These are phyloP conservation scores for Mucor piriformis DNA, from an alignment of 371 early-diverging fungal genomes.

Conservation along the genomic window DNA sequence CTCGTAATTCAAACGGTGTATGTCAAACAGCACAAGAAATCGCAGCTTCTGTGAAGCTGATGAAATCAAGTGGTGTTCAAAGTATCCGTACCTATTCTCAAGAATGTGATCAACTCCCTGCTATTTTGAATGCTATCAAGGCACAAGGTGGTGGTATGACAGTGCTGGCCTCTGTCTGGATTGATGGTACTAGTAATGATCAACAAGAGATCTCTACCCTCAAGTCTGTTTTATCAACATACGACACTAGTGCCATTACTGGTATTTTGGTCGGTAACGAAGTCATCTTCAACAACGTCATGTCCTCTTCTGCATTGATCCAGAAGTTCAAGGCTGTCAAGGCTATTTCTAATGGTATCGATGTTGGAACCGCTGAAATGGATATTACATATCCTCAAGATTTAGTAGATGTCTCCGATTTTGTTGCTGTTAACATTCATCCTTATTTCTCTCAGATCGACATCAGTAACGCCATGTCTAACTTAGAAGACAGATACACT, in stretches of 20 bases:
- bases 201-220: constrained; percentile 34
- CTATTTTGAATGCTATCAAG: constrained; percentile 37
- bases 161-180: constrained; percentile 49
- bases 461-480: constrained; percentile 34
- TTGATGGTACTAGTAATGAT: constrained; percentile 37
- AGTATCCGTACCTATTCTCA: constrained; percentile 52
- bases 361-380: constrained; percentile 61
- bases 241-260: constrained; percentile 20
- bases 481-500: constrained; percentile 39
- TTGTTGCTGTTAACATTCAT: constrained; percentile 58
- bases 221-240: constrained; percentile 11
- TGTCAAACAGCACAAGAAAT: constrained; percentile 38
- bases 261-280: constrained; percentile 54
- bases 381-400: constrained; percentile 31
- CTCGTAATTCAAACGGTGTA: constrained; percentile 32
- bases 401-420: constrained; percentile 45
- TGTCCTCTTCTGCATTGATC: constrained; percentile 27
- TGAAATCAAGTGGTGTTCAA: constrained; percentile 37
- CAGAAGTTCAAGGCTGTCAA: constrained; percentile 51
- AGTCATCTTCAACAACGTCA: constrained; percentile 28
- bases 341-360: constrained; percentile 28
- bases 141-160: constrained; percentile 37
- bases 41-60: constrained; percentile 21
- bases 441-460: constrained; percentile 54
- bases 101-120: constrained; percentile 47